Conservation (phyloP, 2,329 filamentous ascomycete genomes). For the Aspergillus fijiensis region DNA sequence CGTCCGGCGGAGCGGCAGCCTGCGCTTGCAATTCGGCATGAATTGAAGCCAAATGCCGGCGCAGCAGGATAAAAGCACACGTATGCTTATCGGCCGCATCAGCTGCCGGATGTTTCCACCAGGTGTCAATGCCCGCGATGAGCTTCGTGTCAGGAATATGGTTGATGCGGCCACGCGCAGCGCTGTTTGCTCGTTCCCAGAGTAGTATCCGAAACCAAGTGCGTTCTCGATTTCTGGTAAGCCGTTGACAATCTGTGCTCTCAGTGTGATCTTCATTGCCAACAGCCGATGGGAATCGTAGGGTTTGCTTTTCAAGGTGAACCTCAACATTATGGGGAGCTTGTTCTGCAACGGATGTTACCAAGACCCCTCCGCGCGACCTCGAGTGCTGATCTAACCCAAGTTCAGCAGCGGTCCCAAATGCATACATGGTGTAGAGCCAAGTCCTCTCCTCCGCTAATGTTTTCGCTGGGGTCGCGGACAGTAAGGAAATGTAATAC, state of each 20-base stretch:
- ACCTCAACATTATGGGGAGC: not conserved
- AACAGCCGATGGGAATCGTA: too few species aligned
- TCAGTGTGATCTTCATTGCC: too few species aligned
- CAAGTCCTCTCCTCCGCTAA: conserved; percentile 29
- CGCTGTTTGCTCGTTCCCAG: conserved; percentile 34
- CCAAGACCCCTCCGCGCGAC: not conserved
- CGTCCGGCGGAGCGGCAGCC: conserved; percentile 7
- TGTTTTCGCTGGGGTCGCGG: conserved; percentile 27
- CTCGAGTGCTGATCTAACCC: conserved; percentile 23
- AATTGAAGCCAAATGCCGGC: conserved; percentile 21
- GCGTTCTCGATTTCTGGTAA: conserved; percentile 29
- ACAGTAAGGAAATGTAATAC: conserved; percentile 33
- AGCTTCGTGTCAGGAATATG: conserved; percentile 31
- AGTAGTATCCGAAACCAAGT: conserved; percentile 33
- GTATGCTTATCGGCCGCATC: conserved; percentile 30
- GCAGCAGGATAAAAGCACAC: conserved; percentile 30
- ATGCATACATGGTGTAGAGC: conserved; percentile 33
- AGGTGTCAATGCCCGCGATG: conserved; percentile 25
- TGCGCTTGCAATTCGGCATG: conserved; percentile 20
- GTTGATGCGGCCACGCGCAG: conserved; percentile 26
- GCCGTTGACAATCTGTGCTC: conserved; percentile 12
- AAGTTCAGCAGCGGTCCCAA: conserved; percentile 28
- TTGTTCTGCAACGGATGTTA: not conserved
- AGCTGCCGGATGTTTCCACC: conserved; percentile 31
- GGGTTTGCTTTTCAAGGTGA: too few species aligned